A percentile compares a stretch with the other conserved stretches of the same genome.
These are phyloP conservation scores for Trichoderma orchidacearum DNA, from an alignment of 495 filamentous ascomycete genomes.

Conservation along the genomic window DNA sequence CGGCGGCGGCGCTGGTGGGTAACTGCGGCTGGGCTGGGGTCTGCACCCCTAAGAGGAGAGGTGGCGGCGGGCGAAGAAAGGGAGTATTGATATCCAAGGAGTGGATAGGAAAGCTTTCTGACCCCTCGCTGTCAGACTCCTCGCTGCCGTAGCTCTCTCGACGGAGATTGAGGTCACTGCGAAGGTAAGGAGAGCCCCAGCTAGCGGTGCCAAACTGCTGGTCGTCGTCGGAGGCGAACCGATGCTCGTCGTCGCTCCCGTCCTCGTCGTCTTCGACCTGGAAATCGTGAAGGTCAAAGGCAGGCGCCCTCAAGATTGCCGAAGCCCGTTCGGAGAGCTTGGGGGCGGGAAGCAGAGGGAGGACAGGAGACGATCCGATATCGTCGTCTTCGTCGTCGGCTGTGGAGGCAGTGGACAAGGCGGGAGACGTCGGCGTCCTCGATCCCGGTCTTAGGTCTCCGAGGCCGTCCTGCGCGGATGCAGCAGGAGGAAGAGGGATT, in stretches of 20 bases:
- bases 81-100: constrained; percentile 36
- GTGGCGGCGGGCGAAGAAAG: constrained; percentile 34
- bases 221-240: constrained; percentile 21
- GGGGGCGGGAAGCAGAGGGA: constrained; percentile 37
- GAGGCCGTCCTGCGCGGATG: constrained; percentile 34
- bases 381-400: constrained; percentile 28
- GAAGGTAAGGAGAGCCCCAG: constrained; percentile 64
- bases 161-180: constrained; percentile 30
- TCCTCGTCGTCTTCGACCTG: neutral
- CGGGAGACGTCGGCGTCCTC: constrained; percentile 21
- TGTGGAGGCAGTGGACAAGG: constrained; percentile 39
- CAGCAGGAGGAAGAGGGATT: constrained; percentile 32
- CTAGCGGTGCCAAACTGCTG: constrained; percentile 45
- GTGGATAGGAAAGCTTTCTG: constrained; percentile 39
- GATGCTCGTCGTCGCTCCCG: constrained; percentile 11
- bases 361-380: constrained; percentile 32
- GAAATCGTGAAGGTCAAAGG: constrained; percentile 8
- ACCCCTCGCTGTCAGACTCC: constrained; percentile 32
- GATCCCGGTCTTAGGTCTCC: constrained; percentile 12
- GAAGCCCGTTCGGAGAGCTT: constrained; percentile 30
- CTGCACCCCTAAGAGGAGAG: neutral
- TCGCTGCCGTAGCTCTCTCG: constrained; percentile 37
- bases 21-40: constrained; percentile 20
- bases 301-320: constrained; percentile 35
- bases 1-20: constrained; percentile 34